Conservation (phyloP, 2,329 filamentous ascomycete genomes). For the Aspergillus sp. region DNA sequence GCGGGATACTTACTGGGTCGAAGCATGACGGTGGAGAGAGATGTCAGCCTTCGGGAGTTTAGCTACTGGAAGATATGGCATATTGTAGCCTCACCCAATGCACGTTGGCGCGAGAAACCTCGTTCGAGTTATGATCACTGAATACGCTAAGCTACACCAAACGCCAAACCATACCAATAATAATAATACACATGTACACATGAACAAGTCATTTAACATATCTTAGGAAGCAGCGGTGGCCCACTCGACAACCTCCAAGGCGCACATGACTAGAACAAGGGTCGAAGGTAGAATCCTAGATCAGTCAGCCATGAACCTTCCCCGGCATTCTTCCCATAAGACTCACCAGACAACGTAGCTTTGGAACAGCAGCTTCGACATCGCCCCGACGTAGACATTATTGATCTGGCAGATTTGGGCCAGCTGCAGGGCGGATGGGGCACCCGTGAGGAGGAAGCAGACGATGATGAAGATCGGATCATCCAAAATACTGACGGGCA, state of each 20-base stretch:
- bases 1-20: no score
- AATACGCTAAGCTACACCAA: background rate
- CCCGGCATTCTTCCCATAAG: background rate
- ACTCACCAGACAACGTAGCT: slow-evolving; percentile 88
- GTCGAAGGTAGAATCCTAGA: slow-evolving; percentile 88
- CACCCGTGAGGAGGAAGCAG: slow-evolving; percentile 92
- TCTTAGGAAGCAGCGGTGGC: slow-evolving; percentile 42
- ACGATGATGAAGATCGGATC: slow-evolving; percentile 98
- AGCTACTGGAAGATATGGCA: no score
- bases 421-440: slow-evolving; percentile 87
- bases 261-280: slow-evolving; percentile 82
- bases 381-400: slow-evolving; percentile 89
- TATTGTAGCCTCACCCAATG: no score
- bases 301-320: slow-evolving; percentile 7
- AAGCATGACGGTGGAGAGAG: no score
- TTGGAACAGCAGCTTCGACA: slow-evolving; percentile 90
- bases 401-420: slow-evolving; percentile 99
- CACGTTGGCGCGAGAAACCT: no score
- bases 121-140: background rate
- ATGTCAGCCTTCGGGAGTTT: no score
- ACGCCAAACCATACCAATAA: background rate
- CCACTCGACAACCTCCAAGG: slow-evolving; percentile 91
- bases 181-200: no score
- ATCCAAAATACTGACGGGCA: slow-evolving; percentile 89
- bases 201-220: background rate